These are phyloP conservation scores for Ceratobasidium sp. DNA, from an alignment of 1,284 basidiomycete genomes.

Conservation along the genomic window DNA sequence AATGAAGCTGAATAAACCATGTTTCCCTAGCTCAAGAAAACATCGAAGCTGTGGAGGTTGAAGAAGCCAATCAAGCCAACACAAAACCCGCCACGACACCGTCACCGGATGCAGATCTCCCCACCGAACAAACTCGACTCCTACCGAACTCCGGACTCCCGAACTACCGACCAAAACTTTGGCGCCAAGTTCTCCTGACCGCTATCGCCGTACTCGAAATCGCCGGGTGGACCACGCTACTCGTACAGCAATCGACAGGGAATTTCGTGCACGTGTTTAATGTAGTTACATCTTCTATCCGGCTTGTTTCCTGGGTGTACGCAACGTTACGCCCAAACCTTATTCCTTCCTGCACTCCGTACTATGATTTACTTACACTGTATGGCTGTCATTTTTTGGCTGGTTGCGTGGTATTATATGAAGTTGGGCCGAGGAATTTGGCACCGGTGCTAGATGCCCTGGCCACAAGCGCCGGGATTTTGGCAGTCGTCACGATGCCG, in stretches of 20 bases:
- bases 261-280: slow-evolving; percentile 17
- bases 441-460: slow-evolving; percentile 6
- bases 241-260: slow-evolving; percentile 8
- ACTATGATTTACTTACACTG: slow-evolving; percentile 41
- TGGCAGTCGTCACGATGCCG: slow-evolving; percentile 30
- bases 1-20: no score
- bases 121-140: slow-evolving; percentile 40
- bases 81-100: not conserved
- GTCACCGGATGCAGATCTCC: slow-evolving; percentile 36
- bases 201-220: slow-evolving; percentile 19
- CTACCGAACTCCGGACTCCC: slow-evolving; percentile 13
- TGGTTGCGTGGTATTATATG: slow-evolving; percentile 26
- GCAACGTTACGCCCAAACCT: slow-evolving; percentile 38
- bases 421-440: not conserved
- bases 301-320: slow-evolving; percentile 43
- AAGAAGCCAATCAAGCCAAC: no score
- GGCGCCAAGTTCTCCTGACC: slow-evolving; percentile 37
- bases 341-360: slow-evolving; percentile 38
- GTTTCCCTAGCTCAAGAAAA: no score
- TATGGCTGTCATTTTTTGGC: slow-evolving; percentile 40
- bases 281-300: slow-evolving; percentile 6
- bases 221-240: slow-evolving; percentile 16
- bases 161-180: slow-evolving; percentile 30
- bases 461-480: not conserved
- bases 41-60: no score